phyloP scores from a whole-genome alignment of 1,284 basidiomycete genomes.

The Pseudozyma thailandica region DNA sequence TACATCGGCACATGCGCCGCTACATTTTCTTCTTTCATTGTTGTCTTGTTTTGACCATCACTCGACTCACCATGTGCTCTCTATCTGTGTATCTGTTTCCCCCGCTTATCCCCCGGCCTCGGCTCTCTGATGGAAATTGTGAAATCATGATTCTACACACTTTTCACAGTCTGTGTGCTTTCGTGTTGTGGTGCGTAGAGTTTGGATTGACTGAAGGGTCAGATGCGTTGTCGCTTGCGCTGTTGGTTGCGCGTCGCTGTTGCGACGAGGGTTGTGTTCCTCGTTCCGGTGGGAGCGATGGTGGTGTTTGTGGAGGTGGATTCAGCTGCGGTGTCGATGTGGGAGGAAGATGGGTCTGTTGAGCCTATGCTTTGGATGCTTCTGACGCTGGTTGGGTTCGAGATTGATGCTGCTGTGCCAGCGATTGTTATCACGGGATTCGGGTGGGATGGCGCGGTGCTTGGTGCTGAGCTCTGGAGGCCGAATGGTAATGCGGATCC shows the following conservation, averaged over 20 bases:
- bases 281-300: not conserved
- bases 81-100: constrained; percentile 20
- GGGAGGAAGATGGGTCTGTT: constrained; percentile 1
- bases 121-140: constrained; percentile 10
- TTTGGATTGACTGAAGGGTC: not conserved
- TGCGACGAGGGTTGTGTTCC: constrained; percentile 16
- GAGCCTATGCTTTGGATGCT: constrained; percentile 10
- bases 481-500: not conserved
- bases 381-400: constrained; percentile 15
- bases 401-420: not conserved
- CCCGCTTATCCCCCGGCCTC: too few relatives aligned
- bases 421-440: constrained; percentile 27
- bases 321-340: constrained; percentile 2
- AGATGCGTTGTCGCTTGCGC: constrained; percentile 42
- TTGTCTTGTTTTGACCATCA: not conserved
- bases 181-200: not conserved
- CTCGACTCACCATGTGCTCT: constrained; percentile 10
- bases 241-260: constrained; percentile 43
- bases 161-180: not conserved
- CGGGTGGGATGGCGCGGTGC: constrained; percentile 5
- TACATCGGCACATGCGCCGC: not conserved
- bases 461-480: constrained; percentile 9
- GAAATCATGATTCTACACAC: constrained; percentile 13
- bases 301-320: constrained; percentile 10
- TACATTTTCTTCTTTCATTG: constrained; percentile 1